A percentile compares a stretch with the other conserved stretches of the same genome.
phyloP scores from a whole-genome alignment of 768 basidiomycete genomes.

The Thelephora ganbajun region DNA sequence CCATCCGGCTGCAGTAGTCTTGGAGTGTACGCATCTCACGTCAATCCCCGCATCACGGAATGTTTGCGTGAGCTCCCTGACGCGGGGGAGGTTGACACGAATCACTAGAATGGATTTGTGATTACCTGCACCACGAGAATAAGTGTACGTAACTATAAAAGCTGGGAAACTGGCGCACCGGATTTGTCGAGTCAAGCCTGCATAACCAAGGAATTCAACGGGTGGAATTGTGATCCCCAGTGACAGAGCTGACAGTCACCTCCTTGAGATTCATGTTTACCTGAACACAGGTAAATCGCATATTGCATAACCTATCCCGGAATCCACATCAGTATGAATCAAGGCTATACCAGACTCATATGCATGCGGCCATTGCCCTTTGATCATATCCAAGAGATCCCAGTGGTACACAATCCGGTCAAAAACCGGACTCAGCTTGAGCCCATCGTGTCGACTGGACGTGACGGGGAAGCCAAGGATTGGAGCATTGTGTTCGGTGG shows the following conservation, averaged over 20 bases:
- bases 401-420: no score
- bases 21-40: conserved; percentile 50
- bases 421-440: conserved; percentile 80
- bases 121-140: conserved; percentile 17
- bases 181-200: conserved; percentile 79
- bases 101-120: conserved; percentile 89
- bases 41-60: no score
- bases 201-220: conserved; percentile 67
- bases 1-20: no score
- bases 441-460: conserved; percentile 82
- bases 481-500: conserved; percentile 44
- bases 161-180: no score
- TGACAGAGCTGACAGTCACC: conserved; percentile 49
- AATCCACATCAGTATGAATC: no score
- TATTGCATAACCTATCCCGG: conserved; percentile 84
- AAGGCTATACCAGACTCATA: conserved; percentile 86
- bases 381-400: no score
- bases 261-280: conserved; percentile 55
- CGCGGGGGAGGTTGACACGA: conserved; percentile 75
- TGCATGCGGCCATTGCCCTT: conserved; percentile 80
- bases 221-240: conserved; percentile 72
- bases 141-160: not conserved
- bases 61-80: conserved; percentile 51
- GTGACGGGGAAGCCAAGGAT: conserved; percentile 94
- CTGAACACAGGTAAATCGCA: conserved; percentile 73